phyloP scores from a whole-genome alignment of 306 rosid genomes.

The Cicer chorassanicum region DNA sequence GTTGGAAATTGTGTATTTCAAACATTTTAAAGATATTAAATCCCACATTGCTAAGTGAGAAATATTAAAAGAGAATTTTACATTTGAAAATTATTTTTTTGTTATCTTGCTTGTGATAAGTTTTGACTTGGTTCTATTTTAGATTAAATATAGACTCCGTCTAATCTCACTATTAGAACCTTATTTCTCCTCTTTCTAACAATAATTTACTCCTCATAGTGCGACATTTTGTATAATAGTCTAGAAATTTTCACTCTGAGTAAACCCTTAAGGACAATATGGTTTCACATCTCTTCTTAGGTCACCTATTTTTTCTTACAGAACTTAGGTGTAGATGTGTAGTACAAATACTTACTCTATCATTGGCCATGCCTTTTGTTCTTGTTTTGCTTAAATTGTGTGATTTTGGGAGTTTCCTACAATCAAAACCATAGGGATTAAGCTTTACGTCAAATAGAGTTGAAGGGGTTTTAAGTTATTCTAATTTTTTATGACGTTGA shows the following conservation, averaged over 20 bases:
- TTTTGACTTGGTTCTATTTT: not conserved
- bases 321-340: not conserved
- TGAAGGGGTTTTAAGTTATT: conserved; percentile 6
- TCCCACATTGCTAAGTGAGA: not conserved
- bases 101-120: not conserved
- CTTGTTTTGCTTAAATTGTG: conserved; percentile 10
- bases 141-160: no score
- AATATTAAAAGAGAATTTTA: not conserved
- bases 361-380: conserved; percentile 10
- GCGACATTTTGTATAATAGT: not conserved
- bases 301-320: not conserved
- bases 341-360: conserved; percentile 2
- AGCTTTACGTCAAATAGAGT: conserved; percentile 14
- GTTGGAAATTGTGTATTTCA: conserved; percentile 1
- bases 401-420: conserved; percentile 15
- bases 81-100: not conserved
- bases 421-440: conserved; percentile 17
- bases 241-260: not conserved
- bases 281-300: conserved; percentile 3
- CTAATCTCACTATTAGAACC: not conserved
- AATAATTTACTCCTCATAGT: not conserved
- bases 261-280: not conserved
- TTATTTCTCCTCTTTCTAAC: not conserved
- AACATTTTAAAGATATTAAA: not conserved
- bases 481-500: conserved; percentile 10